phyloP scores from a whole-genome alignment of 192 early-diverging fungal species.

The Backusella australiensis region DNA sequence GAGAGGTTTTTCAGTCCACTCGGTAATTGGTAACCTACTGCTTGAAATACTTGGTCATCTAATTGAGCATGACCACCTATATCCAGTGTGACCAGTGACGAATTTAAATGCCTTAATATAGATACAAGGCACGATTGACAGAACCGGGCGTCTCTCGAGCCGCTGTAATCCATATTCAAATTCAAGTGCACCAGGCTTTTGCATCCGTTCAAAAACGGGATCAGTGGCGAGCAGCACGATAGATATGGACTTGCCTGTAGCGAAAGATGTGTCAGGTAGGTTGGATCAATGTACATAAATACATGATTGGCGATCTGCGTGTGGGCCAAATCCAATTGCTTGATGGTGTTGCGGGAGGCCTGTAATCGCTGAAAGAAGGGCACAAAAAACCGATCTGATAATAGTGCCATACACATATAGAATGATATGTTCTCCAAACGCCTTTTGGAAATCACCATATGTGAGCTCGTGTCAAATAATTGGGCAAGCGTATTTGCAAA shows the following conservation, averaged over 20 bases:
- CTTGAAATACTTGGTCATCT: background rate
- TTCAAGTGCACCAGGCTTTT: background rate
- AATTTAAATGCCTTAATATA: background rate
- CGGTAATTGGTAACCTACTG: background rate
- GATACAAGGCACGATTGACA: background rate
- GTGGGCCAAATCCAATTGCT: background rate
- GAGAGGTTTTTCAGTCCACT: conserved; percentile 5
- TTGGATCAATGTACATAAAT: background rate
- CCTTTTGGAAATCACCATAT: background rate
- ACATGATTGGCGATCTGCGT: background rate
- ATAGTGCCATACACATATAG: conserved; percentile 3
- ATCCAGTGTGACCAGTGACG: background rate
- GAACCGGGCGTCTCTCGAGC: background rate
- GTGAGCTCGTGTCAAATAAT: background rate
- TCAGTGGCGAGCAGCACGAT: conserved; percentile 2
- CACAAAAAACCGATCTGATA: background rate
- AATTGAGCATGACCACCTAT: conserved; percentile 1
- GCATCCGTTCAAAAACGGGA: background rate
- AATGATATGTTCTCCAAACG: conserved; percentile 13
- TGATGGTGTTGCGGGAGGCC: background rate
- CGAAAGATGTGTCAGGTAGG: background rate
- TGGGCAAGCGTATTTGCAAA: background rate
- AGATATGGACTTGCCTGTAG: background rate
- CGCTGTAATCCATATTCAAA: conserved; percentile 5
- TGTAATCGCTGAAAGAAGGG: conserved; percentile 4